phyloP scores from a whole-genome alignment of 139 green algal genomes.

The Mesotaenium endlicherianum region DNA sequence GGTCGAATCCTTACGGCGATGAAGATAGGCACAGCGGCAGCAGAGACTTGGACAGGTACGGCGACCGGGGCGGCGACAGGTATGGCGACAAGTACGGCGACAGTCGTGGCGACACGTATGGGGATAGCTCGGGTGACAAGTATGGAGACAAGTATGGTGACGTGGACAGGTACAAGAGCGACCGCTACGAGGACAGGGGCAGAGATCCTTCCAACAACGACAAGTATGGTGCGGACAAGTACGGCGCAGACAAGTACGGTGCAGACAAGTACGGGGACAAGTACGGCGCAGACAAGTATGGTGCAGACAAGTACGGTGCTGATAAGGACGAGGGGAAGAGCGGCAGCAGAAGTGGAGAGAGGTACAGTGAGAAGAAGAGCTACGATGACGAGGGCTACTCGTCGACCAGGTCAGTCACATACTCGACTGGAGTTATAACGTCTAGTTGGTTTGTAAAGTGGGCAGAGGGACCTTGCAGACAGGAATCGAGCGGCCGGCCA shows the following conservation, averaged over 20 bases:
- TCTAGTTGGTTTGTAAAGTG: too few relatives aligned
- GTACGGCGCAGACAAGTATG: not conserved
- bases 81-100: not conserved
- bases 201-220: too few relatives aligned
- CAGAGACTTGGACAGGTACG: not conserved
- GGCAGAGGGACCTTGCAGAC: too few relatives aligned
- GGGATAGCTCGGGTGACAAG: constrained; percentile 10
- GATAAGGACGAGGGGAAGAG: too few relatives aligned
- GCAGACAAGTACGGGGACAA: too few relatives aligned
- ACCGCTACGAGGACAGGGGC: constrained; percentile 3
- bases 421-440: too few relatives aligned
- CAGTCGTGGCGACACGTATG: constrained; percentile 10
- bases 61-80: not conserved
- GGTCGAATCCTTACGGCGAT: constrained; percentile 4
- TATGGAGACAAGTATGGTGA: not conserved
- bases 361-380: too few relatives aligned
- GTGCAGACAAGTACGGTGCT: not conserved
- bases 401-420: too few relatives aligned
- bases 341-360: too few relatives aligned
- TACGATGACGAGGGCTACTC: too few relatives aligned
- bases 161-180: not conserved
- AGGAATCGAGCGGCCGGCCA: too few relatives aligned
- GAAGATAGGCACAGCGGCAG: not conserved
- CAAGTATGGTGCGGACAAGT: not conserved
- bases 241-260: not conserved